These are phyloP conservation scores for Beverwykella pulmonaria DNA, from an alignment of 495 filamentous ascomycete species.

Conservation along the genomic window DNA sequence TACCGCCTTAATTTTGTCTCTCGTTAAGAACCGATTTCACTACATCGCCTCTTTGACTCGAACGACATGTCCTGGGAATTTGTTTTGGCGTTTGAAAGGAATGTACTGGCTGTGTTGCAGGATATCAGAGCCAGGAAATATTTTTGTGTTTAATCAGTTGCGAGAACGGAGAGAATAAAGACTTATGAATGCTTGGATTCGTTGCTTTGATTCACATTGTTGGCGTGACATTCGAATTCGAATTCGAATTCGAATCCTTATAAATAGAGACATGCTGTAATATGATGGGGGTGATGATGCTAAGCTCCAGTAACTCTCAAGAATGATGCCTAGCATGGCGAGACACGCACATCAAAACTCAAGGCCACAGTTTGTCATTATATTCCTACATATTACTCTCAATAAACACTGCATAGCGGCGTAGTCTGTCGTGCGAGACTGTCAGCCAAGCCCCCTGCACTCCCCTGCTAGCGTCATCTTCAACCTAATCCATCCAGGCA, in stretches of 20 bases:
- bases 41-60: neutral
- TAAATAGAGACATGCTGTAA: no score
- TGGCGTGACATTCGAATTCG: no score
- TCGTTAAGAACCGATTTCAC: conserved; percentile 2
- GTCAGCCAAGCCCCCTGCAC: no score
- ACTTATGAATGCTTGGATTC: neutral
- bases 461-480: neutral
- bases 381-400: no score
- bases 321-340: no score
- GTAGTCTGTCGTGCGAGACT: no score
- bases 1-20: conserved; percentile 7
- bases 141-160: conserved; percentile 17
- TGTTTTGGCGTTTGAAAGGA: conserved; percentile 1
- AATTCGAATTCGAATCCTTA: no score
- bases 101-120: neutral
- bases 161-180: neutral
- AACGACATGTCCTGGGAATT: neutral
- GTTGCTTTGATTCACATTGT: neutral
- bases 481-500: neutral
- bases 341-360: no score
- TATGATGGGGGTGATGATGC: no score
- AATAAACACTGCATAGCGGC: no score
- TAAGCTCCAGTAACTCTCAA: neutral
- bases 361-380: no score
- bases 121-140: conserved; percentile 2